Percentiles rank a stretch among this genome's conserved stretches.
Evolutionary conservation across 305 asterid species (phyloP).

Genomic region (Ilex paraguariensis): DNA sequence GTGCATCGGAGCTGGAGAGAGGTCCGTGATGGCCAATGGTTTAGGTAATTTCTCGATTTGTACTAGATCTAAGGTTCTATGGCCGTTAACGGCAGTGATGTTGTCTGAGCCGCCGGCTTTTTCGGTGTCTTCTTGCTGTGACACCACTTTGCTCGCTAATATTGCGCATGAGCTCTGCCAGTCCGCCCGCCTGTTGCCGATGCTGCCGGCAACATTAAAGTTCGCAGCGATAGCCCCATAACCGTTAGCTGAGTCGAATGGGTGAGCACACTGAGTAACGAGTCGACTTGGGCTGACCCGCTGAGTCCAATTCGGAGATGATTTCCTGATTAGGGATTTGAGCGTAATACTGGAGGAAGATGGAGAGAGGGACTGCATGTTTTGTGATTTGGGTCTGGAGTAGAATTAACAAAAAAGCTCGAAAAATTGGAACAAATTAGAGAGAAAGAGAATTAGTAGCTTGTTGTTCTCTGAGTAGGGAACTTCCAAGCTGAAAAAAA

Average conservation of each 20-base stretch:
- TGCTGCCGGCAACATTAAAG: conserved; percentile 22
- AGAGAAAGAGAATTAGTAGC: too few species aligned
- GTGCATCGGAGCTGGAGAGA: conserved; percentile 75
- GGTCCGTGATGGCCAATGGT: conserved; percentile 54
- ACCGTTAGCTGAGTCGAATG: conserved; percentile 12
- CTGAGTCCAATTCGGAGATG: not conserved
- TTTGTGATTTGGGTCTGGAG: not conserved
- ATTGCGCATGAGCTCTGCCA: conserved; percentile 94
- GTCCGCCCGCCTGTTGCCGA: conserved; percentile 43
- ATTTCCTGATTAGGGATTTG: not conserved
- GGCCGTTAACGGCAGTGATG: conserved; percentile 54
- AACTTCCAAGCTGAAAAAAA: too few species aligned
- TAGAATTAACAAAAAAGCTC: too few species aligned
- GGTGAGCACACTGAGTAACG: not conserved
- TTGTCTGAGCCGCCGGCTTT: conserved; percentile 41
- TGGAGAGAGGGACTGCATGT: not conserved
- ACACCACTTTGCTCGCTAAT: conserved; percentile 71
- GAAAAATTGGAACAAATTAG: too few species aligned
- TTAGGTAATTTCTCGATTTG: conserved; percentile 44
- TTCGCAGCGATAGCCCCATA: conserved; percentile 19
- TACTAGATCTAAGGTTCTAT: conserved; percentile 49
- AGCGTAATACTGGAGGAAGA: not conserved
- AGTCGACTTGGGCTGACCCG: not conserved
- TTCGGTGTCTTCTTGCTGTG: conserved; percentile 62
- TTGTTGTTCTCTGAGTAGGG: too few species aligned